A percentile compares a stretch with the other conserved stretches of the same genome.
These are phyloP conservation scores for Phytopythium litorale DNA, from an alignment of 352 stramenopile genomes.

Conservation along the genomic window DNA sequence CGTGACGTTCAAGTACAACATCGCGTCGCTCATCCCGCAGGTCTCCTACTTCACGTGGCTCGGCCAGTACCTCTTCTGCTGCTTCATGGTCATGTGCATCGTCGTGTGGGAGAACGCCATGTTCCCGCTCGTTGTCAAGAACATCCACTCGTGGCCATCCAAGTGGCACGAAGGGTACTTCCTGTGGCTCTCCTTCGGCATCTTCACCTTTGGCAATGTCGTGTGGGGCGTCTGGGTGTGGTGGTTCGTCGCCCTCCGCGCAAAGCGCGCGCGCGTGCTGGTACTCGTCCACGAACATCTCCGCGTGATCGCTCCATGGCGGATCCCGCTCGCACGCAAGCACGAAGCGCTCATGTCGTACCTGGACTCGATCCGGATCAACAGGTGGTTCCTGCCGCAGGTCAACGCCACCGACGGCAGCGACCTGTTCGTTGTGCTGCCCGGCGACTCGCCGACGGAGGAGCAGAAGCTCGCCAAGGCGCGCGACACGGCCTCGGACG, in stretches of 20 bases:
- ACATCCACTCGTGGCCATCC: slow-evolving; percentile 11
- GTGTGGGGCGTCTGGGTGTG: slow-evolving; percentile 25
- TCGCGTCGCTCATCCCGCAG: slow-evolving; percentile 42
- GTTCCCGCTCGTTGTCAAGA: slow-evolving; percentile 29
- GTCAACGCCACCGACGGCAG: slow-evolving; percentile 12
- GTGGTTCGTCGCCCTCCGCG: slow-evolving; percentile 19
- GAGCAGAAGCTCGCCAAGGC: slow-evolving; percentile 3
- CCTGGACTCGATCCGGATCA: slow-evolving; percentile 7
- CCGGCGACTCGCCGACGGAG: slow-evolving; percentile 15
- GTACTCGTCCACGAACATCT: slow-evolving; percentile 20
- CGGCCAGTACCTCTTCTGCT: slow-evolving; percentile 59
- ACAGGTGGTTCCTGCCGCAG: slow-evolving; percentile 7
- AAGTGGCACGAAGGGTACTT: slow-evolving; percentile 26
- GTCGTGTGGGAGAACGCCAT: slow-evolving; percentile 54
- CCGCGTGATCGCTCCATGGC: slow-evolving; percentile 12
- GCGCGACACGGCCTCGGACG: slow-evolving; percentile 9
- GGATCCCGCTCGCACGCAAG: slow-evolving; percentile 13
- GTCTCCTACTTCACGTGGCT: slow-evolving; percentile 65
- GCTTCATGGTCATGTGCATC: slow-evolving; percentile 47
- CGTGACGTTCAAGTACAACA: slow-evolving; percentile 59
- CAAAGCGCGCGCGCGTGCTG: not conserved
- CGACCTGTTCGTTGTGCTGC: slow-evolving; percentile 17
- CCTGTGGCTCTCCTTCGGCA: slow-evolving; percentile 25
- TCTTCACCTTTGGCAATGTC: slow-evolving; percentile 42
- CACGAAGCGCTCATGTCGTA: slow-evolving; percentile 11